Evolutionary conservation across 2,329 filamentous ascomycete species (phyloP), one percentile per base, ranked within the genome.

Genomic region (Coniosporium uncinatum): DNA sequence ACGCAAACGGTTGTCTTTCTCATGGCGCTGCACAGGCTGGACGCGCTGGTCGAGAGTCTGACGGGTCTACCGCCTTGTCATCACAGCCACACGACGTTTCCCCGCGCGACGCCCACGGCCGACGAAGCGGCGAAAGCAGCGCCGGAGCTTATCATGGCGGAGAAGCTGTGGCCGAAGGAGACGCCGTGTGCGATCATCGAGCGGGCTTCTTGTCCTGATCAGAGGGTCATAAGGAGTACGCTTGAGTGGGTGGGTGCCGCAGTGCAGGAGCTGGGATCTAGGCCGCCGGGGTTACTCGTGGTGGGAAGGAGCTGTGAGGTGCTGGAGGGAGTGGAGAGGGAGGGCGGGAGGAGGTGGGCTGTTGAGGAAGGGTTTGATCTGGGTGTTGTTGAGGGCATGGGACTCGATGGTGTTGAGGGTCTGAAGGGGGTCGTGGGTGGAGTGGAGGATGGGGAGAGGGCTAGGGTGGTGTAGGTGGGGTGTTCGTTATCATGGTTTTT

Each of bases 171-270:
- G 82, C 91, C 91, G 0, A 64, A 63, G 24, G 63, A 68, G n/a
- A 93, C 89, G 1, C 89, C 91, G 0, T 96, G 91, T 54, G 90
- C 91, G 1, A 90, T 98, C 11, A 77, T 98, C 42, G 93, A 98
- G 64, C 77, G 93, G 27, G 93, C 93, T 5, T 95, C 87, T 46
- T 98, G 93, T 58, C 85, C 88, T 0, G 93, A 98, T 57, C 93
- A 98, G 67, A 75, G 91, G 37, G 87, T 98, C 14, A 90, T 98
- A 21, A 75, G 93, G 42, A 93, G 89, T 2, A 95, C 88, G 1
- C 66, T 98, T 19, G 76, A 81, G 51, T 76, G 84, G 52, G 88
- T 97, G 1, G 85, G 76, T 19, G 75, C 81, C 40, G 93, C 93
- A 0, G 81, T 98, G 36, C 89, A 96, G 59, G 80, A 86, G 38